Conservation (phyloP, 495 filamentous ascomycete species). For the Penicillium turbatum region DNA sequence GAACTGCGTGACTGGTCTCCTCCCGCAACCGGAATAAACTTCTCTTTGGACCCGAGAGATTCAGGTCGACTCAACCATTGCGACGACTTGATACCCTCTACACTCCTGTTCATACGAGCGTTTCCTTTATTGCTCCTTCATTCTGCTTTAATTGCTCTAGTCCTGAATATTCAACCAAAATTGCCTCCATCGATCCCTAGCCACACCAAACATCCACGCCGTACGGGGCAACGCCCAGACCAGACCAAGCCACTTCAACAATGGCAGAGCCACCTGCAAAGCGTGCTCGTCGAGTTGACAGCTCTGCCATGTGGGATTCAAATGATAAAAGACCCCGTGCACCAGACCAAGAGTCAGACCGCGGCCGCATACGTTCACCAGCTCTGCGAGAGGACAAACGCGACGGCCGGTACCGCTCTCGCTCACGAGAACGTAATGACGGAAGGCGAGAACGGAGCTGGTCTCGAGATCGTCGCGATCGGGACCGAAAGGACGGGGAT, state of each 20-base stretch:
- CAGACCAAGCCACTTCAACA: constrained; percentile 11
- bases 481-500: constrained; percentile 38
- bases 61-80: constrained; percentile 9
- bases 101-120: not conserved
- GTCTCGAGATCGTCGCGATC: constrained; percentile 44
- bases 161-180: not conserved
- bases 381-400: constrained; percentile 29
- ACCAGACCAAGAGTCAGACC: constrained; percentile 29
- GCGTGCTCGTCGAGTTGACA: constrained; percentile 50
- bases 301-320: constrained; percentile 51
- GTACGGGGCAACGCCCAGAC: constrained; percentile 14
- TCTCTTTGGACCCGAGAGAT: constrained; percentile 15
- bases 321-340: constrained; percentile 32
- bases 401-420: constrained; percentile 39
- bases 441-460: constrained; percentile 40
- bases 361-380: constrained; percentile 36
- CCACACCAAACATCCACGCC: not conserved
- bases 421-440: constrained; percentile 42
- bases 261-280: constrained; percentile 55
- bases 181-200: not conserved
- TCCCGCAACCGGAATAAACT: constrained; percentile 27
- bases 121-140: not conserved
- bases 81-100: constrained; percentile 18
- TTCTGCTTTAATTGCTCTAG: not conserved
- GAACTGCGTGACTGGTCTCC: constrained; percentile 16